Evolutionary conservation across 768 basidiomycete species (phyloP), one percentile per base, ranked within the genome.

Genomic region (Tricholoma matsutake): DNA sequence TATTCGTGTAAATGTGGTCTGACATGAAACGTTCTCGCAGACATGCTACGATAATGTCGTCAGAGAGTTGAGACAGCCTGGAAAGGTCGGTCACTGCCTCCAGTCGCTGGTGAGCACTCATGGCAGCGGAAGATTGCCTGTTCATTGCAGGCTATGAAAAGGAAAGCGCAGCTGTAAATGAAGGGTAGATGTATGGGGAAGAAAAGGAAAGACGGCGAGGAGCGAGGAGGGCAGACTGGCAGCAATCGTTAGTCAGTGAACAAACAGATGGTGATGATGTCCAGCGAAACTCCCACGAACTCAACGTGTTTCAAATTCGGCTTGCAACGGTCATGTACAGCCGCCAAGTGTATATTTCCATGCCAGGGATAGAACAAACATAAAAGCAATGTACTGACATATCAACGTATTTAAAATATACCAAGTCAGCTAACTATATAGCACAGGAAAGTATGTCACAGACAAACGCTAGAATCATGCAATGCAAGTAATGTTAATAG

Each of bases 21-120:
- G 86, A 76, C 83, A 93, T 87, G 75, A 94, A 94, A 14, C 93
- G 83, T 70, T 94, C 92, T 32, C 93, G 87, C 62, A 96, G 82
- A 67, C 89, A 89, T 62, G 90, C 83, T 61, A 92, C 90, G 72
- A 95, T 86, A 71, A 87, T 81, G 72, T 95, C 93, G 79, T 95
- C 93, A 11, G 89, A 87, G 63, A 91, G 72, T 35, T 86, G 75
- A 2, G 86, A 78, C 58, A 94, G 81, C 47, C 77, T 74, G 22
- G 87, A 75, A 70, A 94, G 85, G 84, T 94, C 89, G 14, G 78
- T 79, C 62, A 85, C 81, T 61, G 81, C 83, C 79, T 91, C 91
- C 65, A 92, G 84, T 71, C 85, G 86, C 71, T 87, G 86, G 70
- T 88, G 87, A 59, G 76, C 76, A 69, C 70, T 77, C 75, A 76